Evolutionary conservation across 208 protist genomes (phyloP), one percentile per base, ranked within the genome.

Genomic region (Blastocrithidia nonstop): DNA sequence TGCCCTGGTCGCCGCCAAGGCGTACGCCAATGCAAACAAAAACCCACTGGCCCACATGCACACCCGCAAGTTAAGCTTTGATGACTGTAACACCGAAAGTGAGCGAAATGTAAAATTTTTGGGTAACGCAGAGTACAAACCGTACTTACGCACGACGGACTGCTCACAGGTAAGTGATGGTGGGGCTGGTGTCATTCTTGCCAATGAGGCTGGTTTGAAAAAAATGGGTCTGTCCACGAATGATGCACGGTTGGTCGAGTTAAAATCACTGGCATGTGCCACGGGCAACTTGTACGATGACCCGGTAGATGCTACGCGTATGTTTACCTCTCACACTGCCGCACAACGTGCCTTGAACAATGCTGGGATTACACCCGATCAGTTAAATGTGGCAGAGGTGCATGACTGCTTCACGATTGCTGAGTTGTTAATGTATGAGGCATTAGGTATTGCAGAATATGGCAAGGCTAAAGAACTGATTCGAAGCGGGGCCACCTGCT

Each of bases 321-420:
- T 95, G 72, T 51, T 44, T 35, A 93, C 77, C 20, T 88, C 78
- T 0, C 57, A 36, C 22, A 56, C 61, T 0, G 88, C 84, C 8
- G 80, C 84, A 1, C 73, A 85, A 57, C 61, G 59, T 41, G 83
- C 80, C 6, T 71, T 87, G n/a, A 43, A 59, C 26, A 27, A 45
- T 15, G 80, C 88, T 11, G 68, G 69, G 35, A 51, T 88, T 22
- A 72, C 65, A 46, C 62, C 74, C 6, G 28, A 38, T 0, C 68
- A 88, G 20, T 43, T 92, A 41, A 40, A 88, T 21, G 76, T 91
- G 3, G 78, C 79, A 5, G 84, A 94, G 60, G 73, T 95, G 32
- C 88, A 95, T 60, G 88, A 95, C 66, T 95, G 88, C 71, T 95
- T 95, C 70, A 75, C 72, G 32, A 84, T 88, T 58, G 75, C 79